phyloP scores from a whole-genome alignment of 345 rosid genomes.

The Aquilaria yunnanensis region DNA sequence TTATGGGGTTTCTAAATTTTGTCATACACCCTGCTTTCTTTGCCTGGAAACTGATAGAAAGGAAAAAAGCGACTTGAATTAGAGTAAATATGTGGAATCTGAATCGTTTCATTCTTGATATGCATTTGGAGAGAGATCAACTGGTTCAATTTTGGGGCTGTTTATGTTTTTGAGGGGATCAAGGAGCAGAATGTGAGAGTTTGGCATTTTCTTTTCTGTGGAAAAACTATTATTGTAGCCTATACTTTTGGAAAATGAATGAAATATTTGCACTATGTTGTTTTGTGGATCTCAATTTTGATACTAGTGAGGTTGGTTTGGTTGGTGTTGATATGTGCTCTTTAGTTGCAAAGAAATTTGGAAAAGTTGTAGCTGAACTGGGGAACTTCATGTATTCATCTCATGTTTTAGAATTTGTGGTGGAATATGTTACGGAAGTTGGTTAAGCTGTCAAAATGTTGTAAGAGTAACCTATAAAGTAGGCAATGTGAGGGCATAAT shows the following conservation, averaged over 20 bases:
- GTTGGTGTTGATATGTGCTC: background rate
- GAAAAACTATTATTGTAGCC: no score
- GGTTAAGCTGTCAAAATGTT: no score
- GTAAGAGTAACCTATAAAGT: no score
- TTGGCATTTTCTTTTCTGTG: background rate
- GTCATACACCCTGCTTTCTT: background rate
- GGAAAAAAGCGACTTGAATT: background rate
- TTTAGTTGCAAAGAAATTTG: constrained; percentile 4
- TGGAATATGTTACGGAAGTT: no score
- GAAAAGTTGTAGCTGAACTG: no score
- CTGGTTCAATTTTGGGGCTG: background rate
- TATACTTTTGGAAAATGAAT: background rate
- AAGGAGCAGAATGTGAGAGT: background rate
- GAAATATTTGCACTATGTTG: background rate
- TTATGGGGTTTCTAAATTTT: background rate
- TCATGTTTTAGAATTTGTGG: no score
- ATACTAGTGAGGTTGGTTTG: background rate
- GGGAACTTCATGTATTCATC: no score
- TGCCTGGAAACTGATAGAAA: constrained; percentile 14
- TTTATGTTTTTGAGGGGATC: no score
- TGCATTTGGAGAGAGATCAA: background rate
- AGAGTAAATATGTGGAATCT: background rate
- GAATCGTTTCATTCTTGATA: background rate
- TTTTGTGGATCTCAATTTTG: background rate
- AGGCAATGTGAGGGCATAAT: no score